Evolutionary conservation across 495 filamentous ascomycete species (phyloP).

Genomic region (Schizothecium vesticola): DNA sequence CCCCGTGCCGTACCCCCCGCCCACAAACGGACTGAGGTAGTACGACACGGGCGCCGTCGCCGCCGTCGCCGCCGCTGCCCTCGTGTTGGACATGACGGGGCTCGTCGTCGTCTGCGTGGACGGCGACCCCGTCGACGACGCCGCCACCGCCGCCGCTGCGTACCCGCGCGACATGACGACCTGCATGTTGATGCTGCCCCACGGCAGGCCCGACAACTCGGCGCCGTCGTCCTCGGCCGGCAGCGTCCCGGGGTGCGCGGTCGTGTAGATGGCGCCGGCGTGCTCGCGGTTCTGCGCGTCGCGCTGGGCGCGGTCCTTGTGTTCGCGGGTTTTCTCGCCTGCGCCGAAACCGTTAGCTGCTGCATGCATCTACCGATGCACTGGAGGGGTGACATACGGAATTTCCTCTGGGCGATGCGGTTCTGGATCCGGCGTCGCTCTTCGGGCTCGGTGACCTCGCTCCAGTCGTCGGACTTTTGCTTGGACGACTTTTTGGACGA

Average conservation of each 20-base stretch:
- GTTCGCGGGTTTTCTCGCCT: conserved; percentile 56
- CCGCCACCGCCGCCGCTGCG: conserved; percentile 38
- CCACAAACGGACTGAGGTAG: conserved; percentile 12
- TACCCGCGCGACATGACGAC: conserved; percentile 52
- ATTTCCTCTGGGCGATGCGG: conserved; percentile 56
- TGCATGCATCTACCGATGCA: too few species aligned
- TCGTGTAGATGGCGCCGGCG: conserved; percentile 52
- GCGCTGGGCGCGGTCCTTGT: conserved; percentile 52
- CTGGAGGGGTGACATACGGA: conserved; percentile 41
- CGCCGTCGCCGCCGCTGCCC: background rate
- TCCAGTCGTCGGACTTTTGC: conserved; percentile 50
- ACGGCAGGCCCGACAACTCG: conserved; percentile 56
- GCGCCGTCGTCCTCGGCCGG: conserved; percentile 41
- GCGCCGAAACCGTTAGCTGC: conserved; percentile 11
- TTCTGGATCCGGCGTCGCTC: conserved; percentile 58
- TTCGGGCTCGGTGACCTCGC: conserved; percentile 54
- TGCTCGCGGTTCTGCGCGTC: conserved; percentile 51
- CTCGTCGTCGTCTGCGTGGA: conserved; percentile 21
- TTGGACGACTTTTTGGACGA: conserved; percentile 31
- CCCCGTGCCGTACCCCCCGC: background rate
- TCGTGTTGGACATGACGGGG: background rate
- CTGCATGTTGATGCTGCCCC: conserved; percentile 55
- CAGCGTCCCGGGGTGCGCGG: conserved; percentile 41
- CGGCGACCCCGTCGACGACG: conserved; percentile 13
- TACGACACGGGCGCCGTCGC: background rate